Evolutionary conservation across 371 early-diverging fungal genomes (phyloP), one percentile per base, ranked within the genome.

Genomic region (Mucor piriformis): DNA sequence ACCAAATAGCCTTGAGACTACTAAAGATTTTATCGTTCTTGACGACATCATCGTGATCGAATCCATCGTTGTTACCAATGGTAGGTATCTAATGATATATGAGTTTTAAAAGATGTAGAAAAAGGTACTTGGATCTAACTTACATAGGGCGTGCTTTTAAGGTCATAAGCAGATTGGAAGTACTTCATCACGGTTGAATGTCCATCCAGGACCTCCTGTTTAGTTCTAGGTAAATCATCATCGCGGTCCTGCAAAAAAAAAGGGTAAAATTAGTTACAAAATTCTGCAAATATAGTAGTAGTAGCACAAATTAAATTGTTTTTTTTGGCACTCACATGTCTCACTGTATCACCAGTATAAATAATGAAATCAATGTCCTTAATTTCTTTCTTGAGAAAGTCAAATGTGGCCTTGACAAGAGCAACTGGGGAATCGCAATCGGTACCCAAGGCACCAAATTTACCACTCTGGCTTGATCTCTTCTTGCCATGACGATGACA

Each of bases 271-370:
- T n/a, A n/a, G n/a, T n/a, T n/a, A n/a, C n/a, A 24, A 3, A 40
- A 20, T 47, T 35, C 34, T 33, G n/a, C 12, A 35, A 7, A 47
- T 25, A 12, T 21, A 32, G 25, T n/a, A 27, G 24, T 0, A 6
- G 54, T 50, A 27, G 23, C 35, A 67, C 59, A 25, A 43, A 25
- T 11, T 53, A 23, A 57, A 54, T 49, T 8, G 18, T 42, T 50
- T 2, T 29, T 29, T 29, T 6, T 4, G 29, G 29, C 29, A 47
- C 67, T 72, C 54, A 72, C 72, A 66, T 82, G 82, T 44, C 82
- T 62, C 4, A 69, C 73, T 6, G 71, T 72, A 44, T 82, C 82
- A 50, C 82, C 82, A 54, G 82, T 82, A 53, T 77, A 79, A 24
- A 82, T 51, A 48, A 82, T 66, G 58, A 82, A 82, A 47, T 82